phyloP scores from a whole-genome alignment of 345 rosid genomes.

The Eucalyptus urophylla region DNA sequence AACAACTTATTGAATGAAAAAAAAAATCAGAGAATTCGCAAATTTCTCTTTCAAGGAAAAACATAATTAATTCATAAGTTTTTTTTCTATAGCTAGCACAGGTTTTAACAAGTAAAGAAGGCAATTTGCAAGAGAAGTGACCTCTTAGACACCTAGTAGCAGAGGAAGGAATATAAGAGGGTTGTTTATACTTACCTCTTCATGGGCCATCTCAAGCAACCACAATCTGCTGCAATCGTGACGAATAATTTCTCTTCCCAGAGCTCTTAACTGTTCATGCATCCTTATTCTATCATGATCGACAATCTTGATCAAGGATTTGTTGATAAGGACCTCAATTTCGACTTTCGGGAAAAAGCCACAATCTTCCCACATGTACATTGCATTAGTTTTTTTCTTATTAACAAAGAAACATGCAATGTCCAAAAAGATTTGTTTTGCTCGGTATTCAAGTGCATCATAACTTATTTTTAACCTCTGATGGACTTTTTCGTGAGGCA shows the following conservation, averaged over 20 bases:
- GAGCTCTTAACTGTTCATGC: no score
- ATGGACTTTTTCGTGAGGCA: neutral
- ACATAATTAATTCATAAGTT: no score
- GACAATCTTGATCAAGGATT: neutral
- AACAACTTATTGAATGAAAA: accelerated
- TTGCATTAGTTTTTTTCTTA: neutral
- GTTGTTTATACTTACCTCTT: neutral
- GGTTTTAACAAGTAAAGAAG: neutral
- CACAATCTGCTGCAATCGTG: accelerated
- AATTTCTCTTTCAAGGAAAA: no score
- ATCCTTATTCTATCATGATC: neutral
- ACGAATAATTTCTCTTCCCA: no score
- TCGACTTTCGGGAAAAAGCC: neutral
- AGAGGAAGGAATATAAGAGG: neutral
- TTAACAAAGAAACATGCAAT: neutral
- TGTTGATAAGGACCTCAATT: neutral
- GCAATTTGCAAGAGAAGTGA: neutral
- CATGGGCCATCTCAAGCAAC: no score
- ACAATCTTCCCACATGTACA: neutral
- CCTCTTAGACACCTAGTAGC: neutral
- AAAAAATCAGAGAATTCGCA: no score
- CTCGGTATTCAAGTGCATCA: accelerated
- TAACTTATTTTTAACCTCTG: neutral
- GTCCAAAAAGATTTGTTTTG: neutral
- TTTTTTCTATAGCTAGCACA: no score